Conservation (phyloP, 768 basidiomycete genomes). For the Russula brevipes region DNA sequence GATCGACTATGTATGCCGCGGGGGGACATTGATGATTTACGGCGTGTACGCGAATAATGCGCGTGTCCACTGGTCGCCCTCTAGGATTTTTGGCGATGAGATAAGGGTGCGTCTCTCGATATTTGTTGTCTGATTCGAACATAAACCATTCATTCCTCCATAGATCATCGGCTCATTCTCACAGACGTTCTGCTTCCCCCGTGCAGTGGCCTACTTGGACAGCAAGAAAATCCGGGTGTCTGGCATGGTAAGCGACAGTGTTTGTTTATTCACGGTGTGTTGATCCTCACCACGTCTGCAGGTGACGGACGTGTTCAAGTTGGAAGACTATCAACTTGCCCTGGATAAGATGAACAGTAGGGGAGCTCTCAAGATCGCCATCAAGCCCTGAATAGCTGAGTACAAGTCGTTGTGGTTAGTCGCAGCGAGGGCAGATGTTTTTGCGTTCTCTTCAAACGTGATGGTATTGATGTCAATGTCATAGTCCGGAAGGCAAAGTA, state of each 20-base stretch:
- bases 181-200: slow-evolving; percentile 85
- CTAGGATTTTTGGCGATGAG: slow-evolving; percentile 73
- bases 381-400: slow-evolving; percentile 37
- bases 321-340: slow-evolving; percentile 59
- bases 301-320: slow-evolving; percentile 53
- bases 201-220: slow-evolving; percentile 85
- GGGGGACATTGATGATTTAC: slow-evolving; percentile 83
- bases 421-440: background rate
- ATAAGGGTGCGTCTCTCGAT: slow-evolving; percentile 41
- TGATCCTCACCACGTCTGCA: slow-evolving; percentile 24
- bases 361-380: slow-evolving; percentile 47
- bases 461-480: too few relatives aligned
- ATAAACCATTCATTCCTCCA: background rate
- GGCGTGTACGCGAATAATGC: slow-evolving; percentile 89
- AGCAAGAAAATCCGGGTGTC: slow-evolving; percentile 76
- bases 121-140: background rate
- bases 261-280: background rate
- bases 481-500: too few relatives aligned
- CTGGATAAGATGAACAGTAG: slow-evolving; percentile 61
- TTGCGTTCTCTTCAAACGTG: background rate
- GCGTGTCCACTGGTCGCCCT: slow-evolving; percentile 78
- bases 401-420: too few relatives aligned
- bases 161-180: slow-evolving; percentile 91
- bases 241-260: slow-evolving; percentile 55
- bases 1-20: slow-evolving; percentile 84